These are phyloP conservation scores for Exophiala bonariae DNA, from an alignment of 2,329 filamentous ascomycete species.

Conservation along the genomic window DNA sequence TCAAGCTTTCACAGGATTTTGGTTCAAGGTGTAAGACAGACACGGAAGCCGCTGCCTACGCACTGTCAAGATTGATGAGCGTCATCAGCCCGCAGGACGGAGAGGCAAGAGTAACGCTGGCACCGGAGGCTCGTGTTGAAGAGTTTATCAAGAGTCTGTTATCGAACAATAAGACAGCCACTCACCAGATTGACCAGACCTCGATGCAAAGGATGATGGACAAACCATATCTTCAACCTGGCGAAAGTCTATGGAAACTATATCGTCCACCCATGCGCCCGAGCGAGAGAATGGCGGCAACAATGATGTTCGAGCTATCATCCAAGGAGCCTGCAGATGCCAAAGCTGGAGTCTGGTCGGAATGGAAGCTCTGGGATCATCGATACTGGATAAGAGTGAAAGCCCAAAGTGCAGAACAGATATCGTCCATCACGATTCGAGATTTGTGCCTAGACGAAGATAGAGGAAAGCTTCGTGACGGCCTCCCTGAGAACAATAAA, in stretches of 20 bases:
- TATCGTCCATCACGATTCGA: conserved; percentile 16
- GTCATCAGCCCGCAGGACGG: conserved; percentile 17
- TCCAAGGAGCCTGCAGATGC: not conserved
- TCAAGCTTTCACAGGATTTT: conserved; percentile 12
- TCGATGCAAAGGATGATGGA: conserved; percentile 6
- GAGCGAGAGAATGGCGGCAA: conserved; percentile 8
- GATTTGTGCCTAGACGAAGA: conserved; percentile 16
- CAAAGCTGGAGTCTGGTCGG: conserved; percentile 8
- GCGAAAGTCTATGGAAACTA: conserved; percentile 11
- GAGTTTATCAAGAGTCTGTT: conserved; percentile 13
- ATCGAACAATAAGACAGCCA: not conserved
- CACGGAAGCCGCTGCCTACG: conserved; percentile 14
- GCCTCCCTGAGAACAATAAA: no score
- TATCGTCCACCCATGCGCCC: conserved; percentile 20
- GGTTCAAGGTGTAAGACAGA: conserved; percentile 7
- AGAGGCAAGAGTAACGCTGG: conserved; percentile 17
- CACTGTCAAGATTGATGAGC: conserved; percentile 20
- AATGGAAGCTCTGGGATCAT: conserved; percentile 24
- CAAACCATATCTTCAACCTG: not conserved
- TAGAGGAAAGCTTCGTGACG: no score
- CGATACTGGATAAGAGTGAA: conserved; percentile 24
- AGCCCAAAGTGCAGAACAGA: conserved; percentile 1
- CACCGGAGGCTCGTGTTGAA: conserved; percentile 8
- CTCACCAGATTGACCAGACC: conserved; percentile 14
- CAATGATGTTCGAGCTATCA: conserved; percentile 2